Percentiles rank a stretch among this genome's conserved stretches.
Evolutionary conservation across 2,329 filamentous ascomycete species (phyloP).

Genomic region (Coniosporium tulheliwenetii): DNA sequence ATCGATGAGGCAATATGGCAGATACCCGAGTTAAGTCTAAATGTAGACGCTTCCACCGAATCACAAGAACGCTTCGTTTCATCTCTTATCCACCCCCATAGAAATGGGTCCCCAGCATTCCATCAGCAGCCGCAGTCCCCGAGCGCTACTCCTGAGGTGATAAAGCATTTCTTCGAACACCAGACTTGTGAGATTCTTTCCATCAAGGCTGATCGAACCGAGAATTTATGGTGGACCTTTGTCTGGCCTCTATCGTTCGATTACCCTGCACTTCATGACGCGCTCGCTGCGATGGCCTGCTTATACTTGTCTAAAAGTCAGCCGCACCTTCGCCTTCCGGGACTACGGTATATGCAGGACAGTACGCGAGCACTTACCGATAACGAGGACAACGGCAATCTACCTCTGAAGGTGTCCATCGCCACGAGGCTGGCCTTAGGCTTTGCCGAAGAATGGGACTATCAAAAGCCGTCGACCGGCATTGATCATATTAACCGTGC

Average conservation of each 20-base stretch:
- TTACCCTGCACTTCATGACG: conserved; percentile 51
- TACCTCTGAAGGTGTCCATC: conserved; percentile 48
- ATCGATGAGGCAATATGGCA: conserved; percentile 35
- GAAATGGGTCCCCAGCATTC: too few relatives aligned
- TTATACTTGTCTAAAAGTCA: conserved; percentile 48
- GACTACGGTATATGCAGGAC: conserved; percentile 53
- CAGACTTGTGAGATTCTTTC: conserved; percentile 57
- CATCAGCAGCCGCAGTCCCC: conserved; percentile 32
- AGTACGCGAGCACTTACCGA: conserved; percentile 44
- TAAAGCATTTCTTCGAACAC: conserved; percentile 47
- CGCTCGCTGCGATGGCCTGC: conserved; percentile 51
- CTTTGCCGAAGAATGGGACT: conserved; percentile 58
- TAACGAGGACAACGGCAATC: conserved; percentile 46
- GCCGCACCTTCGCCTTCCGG: conserved; percentile 41
- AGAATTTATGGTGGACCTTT: conserved; percentile 57
- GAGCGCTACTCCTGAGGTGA: conserved; percentile 40
- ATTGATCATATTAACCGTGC: conserved; percentile 55
- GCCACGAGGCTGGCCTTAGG: conserved; percentile 55
- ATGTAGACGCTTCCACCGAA: conserved; percentile 14
- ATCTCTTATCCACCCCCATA: background rate
- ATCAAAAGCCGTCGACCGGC: conserved; percentile 50
- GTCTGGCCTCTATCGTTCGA: conserved; percentile 53
- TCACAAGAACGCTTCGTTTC: too few relatives aligned
- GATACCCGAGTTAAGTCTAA: conserved; percentile 15
- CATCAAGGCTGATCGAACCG: conserved; percentile 50